Base-by-base conservation (phyloP, 1,139 yeast genomes). In the Yarrowia galli region DNA sequence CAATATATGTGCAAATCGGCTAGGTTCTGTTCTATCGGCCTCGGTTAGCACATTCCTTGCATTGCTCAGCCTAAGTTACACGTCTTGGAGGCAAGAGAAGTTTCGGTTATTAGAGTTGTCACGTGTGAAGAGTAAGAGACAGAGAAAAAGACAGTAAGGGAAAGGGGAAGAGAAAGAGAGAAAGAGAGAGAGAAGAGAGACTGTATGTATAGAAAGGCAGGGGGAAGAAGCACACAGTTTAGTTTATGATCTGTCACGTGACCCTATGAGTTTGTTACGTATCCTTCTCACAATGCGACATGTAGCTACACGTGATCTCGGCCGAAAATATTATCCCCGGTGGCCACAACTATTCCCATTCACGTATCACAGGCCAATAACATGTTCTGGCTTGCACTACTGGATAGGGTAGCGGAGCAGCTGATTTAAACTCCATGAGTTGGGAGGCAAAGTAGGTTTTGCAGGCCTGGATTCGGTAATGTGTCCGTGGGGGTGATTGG, bases 321-420 rank as follows among this genome's bases (percentile, higher is more conserved):
- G 32, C 32, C 1, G 8, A 28, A 6, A 28, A 28, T 10, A 8
- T 10, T 2, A 3, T 5, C 32, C 8, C 3, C 32, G 8, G 32
- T 5, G 10, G 32, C 32, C 32, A 28, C 32, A 3, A n/a, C 15
- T 13, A 6, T 20, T 12, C 16, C 18, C 18, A 49, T 49, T 38
- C 25, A n/a, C 20, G 8, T 23, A 3, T 12, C 25, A 20, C n/a
- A 13, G 28, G 28, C 48, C 42, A 65, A 54, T 45, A 16, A 20
- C 53, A 28, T 42, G 53, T 28, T 42, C 38, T 23, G 53, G 38
- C 49, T 42, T 58, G 40, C 42, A 22, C 65, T 58, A 42, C 49
- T 45, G 53, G 53, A 58, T 43, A 58, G 53, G 53, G 53, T 35
- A 53, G 65, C 68, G 45, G 68, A 45, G 65, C 65, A 42, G 36